Conservation (phyloP, 306 rosid genomes). For the Ormosia emarginata region DNA sequence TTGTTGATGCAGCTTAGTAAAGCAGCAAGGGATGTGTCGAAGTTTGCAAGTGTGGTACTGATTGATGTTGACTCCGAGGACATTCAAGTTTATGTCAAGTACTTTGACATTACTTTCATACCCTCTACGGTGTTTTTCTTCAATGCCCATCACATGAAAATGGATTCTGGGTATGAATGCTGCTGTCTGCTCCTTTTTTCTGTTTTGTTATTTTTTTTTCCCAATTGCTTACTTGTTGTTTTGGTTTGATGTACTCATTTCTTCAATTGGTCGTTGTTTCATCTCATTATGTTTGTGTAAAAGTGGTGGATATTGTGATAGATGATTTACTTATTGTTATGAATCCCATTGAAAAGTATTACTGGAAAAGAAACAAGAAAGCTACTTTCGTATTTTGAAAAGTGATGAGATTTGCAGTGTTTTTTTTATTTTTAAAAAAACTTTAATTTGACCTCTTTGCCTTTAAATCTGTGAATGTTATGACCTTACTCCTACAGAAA, state of each 20-base stretch:
- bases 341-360: background rate
- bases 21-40: constrained; percentile 77
- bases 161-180: constrained; percentile 74
- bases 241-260: background rate
- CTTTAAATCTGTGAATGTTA: background rate
- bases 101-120: constrained; percentile 70
- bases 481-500: background rate
- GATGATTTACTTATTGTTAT: background rate
- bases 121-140: constrained; percentile 87
- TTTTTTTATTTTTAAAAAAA: no score
- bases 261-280: background rate
- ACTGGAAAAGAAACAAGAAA: background rate
- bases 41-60: constrained; percentile 71
- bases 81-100: constrained; percentile 65
- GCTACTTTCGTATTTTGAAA: background rate
- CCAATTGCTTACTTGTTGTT: background rate
- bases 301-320: background rate
- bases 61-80: constrained; percentile 79
- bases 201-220: background rate
- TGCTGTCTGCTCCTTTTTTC: background rate
- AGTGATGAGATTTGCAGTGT: background rate
- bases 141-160: constrained; percentile 98
- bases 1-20: constrained; percentile 57
- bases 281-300: background rate
- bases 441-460: background rate